Base-by-base conservation (phyloP, 805 yeast genomes). In the Sugiyamaella valdiviana region DNA sequence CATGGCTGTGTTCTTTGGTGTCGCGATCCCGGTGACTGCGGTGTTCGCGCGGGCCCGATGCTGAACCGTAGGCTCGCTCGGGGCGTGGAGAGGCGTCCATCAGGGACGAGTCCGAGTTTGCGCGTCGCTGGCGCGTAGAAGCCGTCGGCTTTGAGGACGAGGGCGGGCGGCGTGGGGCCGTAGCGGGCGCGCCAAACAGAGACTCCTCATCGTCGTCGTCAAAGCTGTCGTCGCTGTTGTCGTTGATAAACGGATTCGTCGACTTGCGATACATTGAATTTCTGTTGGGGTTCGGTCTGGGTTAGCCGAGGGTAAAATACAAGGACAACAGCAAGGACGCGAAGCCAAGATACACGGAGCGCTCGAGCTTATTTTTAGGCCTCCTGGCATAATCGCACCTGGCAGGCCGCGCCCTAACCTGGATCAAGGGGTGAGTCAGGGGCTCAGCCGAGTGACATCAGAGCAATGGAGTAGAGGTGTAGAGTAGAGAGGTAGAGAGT, bases 51-150 rank as follows among this genome's bases (percentile, higher is more conserved):
- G 24, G 23, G 7, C 44, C 37, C 37, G 41, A 20, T 36, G 23
- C 24, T 15, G 40, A 15, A 14, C 40, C 39, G n/a, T 14, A 6
- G 22, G 17, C 36, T n/a, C 47, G 41, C 23, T 19, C 29, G 12
- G 32, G 48, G 22, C 29, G 20, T 38, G 45, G 32, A 7, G 46
- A 48, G 4, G 48, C 48, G 50, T 56, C 53, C 54, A 57, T 49
- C 49, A 54, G 29, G 48, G 63, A 45, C 47, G 58, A 32, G 36
- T 52, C 55, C 19, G 54, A 52, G 49, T 55, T 51, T 36, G 60
- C 36, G 45, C 56, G 51, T n/a, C 52, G 42, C 44, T 69, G 63
- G 52, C 64, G 70, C 53, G 67, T 73, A 2, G 35, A 7, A 16
- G 32, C 40, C 36, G 26, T 26, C 20, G 78, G 76, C 38, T 76